Conservation (phyloP, 495 filamentous ascomycete species). For the Ramalina intermedia region DNA sequence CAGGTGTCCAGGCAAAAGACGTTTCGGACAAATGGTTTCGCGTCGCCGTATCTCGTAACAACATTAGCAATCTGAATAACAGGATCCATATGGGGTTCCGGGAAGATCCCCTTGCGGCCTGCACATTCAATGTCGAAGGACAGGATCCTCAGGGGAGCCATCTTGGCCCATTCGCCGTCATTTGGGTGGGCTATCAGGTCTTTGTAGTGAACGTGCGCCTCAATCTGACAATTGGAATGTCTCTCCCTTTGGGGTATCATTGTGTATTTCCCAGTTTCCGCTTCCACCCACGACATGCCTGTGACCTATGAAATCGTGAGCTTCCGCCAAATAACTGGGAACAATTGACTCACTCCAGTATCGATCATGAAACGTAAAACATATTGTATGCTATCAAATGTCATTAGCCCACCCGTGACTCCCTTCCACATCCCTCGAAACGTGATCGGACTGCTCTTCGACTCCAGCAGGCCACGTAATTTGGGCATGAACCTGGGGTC, state of each 20-base stretch:
- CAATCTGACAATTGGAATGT: slow-evolving; percentile 89
- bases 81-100: slow-evolving; percentile 76
- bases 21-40: slow-evolving; percentile 89
- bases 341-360: slow-evolving; percentile 41
- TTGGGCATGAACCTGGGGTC: slow-evolving; percentile 69
- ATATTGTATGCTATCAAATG: slow-evolving; percentile 92
- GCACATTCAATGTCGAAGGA: slow-evolving; percentile 99
- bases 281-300: slow-evolving; percentile 97
- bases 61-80: slow-evolving; percentile 98
- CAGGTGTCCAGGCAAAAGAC: slow-evolving; percentile 89
- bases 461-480: slow-evolving; percentile 56
- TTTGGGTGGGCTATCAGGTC: slow-evolving; percentile 77
- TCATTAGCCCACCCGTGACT: slow-evolving; percentile 53
- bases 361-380: slow-evolving; percentile 97
- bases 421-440: slow-evolving; percentile 81
- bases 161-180: slow-evolving; percentile 96
- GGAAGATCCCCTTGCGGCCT: slow-evolving; percentile 92
- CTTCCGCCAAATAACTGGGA: neutral
- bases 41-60: slow-evolving; percentile 90
- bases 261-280: slow-evolving; percentile 55
- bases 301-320: slow-evolving; percentile 38
- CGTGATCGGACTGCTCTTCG: slow-evolving; percentile 49
- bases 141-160: slow-evolving; percentile 84
- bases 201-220: slow-evolving; percentile 66
- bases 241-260: slow-evolving; percentile 43